Evolutionary conservation across 768 basidiomycete genomes (phyloP).

Genomic region (Chiua virens): DNA sequence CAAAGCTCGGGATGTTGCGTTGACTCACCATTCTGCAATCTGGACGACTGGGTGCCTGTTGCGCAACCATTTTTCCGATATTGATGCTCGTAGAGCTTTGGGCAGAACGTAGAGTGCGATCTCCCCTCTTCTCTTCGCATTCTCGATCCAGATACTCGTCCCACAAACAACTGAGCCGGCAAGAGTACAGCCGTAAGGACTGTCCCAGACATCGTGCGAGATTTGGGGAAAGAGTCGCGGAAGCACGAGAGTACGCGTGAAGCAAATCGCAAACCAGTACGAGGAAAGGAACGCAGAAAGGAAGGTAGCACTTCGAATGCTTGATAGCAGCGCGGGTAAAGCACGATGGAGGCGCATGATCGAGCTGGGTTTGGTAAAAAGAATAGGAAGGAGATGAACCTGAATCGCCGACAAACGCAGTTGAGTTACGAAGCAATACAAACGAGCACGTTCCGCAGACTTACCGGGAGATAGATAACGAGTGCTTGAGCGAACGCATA

Average conservation of each 20-base stretch:
- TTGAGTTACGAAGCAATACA: background rate
- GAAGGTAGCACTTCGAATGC: slow-evolving; percentile 68
- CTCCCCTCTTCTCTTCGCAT: slow-evolving; percentile 68
- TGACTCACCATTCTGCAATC: slow-evolving; percentile 54
- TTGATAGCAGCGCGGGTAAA: slow-evolving; percentile 44
- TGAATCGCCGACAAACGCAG: slow-evolving; percentile 26
- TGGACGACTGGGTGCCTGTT: slow-evolving; percentile 41
- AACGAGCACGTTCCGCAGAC: slow-evolving; percentile 23
- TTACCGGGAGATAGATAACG: slow-evolving; percentile 69
- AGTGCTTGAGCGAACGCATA: slow-evolving; percentile 64
- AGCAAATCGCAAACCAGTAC: slow-evolving; percentile 70
- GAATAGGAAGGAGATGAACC: slow-evolving; percentile 69
- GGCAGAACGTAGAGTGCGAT: slow-evolving; percentile 81
- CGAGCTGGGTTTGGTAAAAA: slow-evolving; percentile 56
- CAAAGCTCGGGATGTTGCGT: background rate
- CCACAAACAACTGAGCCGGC: slow-evolving; percentile 71
- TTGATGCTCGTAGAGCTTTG: slow-evolving; percentile 59
- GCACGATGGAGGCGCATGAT: slow-evolving; percentile 47
- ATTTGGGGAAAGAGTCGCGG: slow-evolving; percentile 64
- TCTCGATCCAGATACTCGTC: slow-evolving; percentile 76
- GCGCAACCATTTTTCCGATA: slow-evolving; percentile 56
- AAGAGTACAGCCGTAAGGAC: slow-evolving; percentile 66
- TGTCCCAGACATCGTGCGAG: slow-evolving; percentile 80
- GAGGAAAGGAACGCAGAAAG: slow-evolving; percentile 69
- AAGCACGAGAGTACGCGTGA: slow-evolving; percentile 62